These are phyloP conservation scores for Populus davidiana DNA, from an alignment of 345 rosid genomes.

Conservation along the genomic window DNA sequence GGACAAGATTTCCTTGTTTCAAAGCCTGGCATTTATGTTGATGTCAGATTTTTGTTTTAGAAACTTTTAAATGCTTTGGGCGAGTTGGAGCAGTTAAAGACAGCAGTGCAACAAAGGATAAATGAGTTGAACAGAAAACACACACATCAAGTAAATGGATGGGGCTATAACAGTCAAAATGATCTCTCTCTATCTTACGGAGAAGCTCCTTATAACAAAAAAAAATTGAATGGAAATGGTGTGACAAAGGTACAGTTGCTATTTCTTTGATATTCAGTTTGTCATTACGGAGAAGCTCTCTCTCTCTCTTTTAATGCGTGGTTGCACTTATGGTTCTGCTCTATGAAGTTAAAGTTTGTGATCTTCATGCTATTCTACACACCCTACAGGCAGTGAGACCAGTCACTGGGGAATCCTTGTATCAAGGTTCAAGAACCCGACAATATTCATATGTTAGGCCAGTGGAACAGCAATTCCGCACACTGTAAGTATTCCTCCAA, in stretches of 20 bases:
- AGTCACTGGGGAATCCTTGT: constrained; percentile 33
- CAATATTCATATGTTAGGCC: constrained; percentile 40
- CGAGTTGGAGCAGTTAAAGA: constrained; percentile 88
- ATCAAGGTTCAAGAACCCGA: constrained; percentile 49
- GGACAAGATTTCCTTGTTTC: neutral
- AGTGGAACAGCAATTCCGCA: constrained; percentile 52
- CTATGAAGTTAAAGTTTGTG: constrained; percentile 1
- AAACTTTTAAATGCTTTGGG: constrained; percentile 57
- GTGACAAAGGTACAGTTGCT: constrained; percentile 47
- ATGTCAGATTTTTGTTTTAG: constrained; percentile 39
- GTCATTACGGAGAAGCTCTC: neutral
- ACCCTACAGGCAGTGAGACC: constrained; percentile 52
- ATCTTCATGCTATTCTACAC: neutral
- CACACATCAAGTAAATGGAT: constrained; percentile 35
- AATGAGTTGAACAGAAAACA: constrained; percentile 50
- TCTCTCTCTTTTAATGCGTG: neutral
- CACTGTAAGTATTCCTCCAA: constrained; percentile 43
- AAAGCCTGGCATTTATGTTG: constrained; percentile 21
- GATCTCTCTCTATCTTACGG: too few species aligned
- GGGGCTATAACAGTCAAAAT: constrained; percentile 35
- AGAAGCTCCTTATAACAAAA: constrained; percentile 46
- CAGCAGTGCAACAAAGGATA: constrained; percentile 61
- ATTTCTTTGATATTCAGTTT: neutral
- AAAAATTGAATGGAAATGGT: constrained; percentile 35
- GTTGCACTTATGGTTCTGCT: neutral